Base-by-base conservation (phyloP, 768 basidiomycete species). In the Rhodosporidiobolus sp. region DNA sequence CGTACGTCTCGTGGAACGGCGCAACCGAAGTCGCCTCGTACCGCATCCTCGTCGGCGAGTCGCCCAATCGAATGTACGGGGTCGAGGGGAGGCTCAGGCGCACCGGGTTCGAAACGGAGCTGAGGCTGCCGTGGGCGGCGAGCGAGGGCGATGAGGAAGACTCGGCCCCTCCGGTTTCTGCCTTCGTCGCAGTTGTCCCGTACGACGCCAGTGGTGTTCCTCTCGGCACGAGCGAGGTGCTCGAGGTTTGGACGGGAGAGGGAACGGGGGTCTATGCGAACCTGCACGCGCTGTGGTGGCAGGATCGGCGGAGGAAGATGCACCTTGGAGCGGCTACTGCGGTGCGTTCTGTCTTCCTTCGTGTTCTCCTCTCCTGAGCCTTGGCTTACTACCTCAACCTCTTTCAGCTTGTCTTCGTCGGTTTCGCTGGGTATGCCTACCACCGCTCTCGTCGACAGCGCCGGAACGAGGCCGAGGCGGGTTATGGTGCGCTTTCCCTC, bases 1-100 rank as follows among this genome's bases (percentile, higher is more conserved):
- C 60, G 0, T 61, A 22, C 60, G 22, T 61, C 11, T 48, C 46
- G 14, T 61, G 60, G 60, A 61, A 61, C 60, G 60, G 60, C 60
- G 60, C 60, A 10, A 61, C 60, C 48, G 30, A 48, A 17, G 45
- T 48, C 20, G 48, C 48, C 20, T 48, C 45, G 20, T 61, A 30
- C n/a, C 60, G 60, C 9, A n/a, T 61, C 30, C 46, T 49, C 60
- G 20, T 46, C 20, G 60, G 60, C 30, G 19, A 46, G 17, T 20
- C 45, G 20, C 60, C 60, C 46, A 28, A 28, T 22, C 3, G 19
- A 17, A 46, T 61, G 28, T 19, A 32, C 28, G 46, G 46, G 9
- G 9, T 45, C 60, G 16, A 17, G 6, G 20, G 8, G 4, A 7
- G 28, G 10, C 4, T 20, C 10, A 8, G 20, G 20, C 46, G 45